These are phyloP conservation scores for Populus hybrid DNA, from an alignment of 441 rosid species.

Conservation along the genomic window DNA sequence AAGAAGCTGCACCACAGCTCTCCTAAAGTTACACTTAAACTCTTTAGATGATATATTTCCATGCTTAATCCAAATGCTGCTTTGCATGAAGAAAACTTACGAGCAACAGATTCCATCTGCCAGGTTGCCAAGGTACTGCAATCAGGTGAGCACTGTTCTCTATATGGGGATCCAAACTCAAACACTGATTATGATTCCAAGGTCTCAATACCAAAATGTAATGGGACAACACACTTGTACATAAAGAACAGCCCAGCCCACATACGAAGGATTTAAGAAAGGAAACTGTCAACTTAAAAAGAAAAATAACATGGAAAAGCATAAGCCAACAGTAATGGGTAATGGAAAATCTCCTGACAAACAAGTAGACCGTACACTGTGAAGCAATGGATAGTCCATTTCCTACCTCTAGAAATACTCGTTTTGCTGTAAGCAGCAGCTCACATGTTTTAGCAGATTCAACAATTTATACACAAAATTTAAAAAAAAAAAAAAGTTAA, in stretches of 20 bases:
- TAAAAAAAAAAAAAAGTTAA: background rate
- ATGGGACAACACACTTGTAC: background rate
- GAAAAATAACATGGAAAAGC: background rate
- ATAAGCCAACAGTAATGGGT: background rate
- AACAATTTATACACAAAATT: conserved; percentile 4
- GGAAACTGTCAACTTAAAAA: background rate
- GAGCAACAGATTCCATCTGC: background rate
- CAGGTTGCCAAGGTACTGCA: background rate
- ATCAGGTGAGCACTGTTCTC: background rate
- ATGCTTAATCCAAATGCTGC: background rate
- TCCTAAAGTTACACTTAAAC: background rate
- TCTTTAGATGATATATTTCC: background rate
- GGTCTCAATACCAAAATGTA: background rate
- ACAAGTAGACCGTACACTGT: background rate
- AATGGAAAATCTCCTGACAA: background rate
- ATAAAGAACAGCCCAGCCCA: background rate
- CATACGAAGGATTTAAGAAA: background rate
- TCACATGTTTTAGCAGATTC: background rate
- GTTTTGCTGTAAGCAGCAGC: background rate
- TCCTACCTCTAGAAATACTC: background rate
- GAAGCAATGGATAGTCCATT: background rate
- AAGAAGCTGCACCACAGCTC: background rate
- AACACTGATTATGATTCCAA: background rate
- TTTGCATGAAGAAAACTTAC: background rate
- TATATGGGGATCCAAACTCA: background rate